These are phyloP conservation scores for Apiotrichum brassicae DNA, from an alignment of 1,284 basidiomycete species.

Conservation along the genomic window DNA sequence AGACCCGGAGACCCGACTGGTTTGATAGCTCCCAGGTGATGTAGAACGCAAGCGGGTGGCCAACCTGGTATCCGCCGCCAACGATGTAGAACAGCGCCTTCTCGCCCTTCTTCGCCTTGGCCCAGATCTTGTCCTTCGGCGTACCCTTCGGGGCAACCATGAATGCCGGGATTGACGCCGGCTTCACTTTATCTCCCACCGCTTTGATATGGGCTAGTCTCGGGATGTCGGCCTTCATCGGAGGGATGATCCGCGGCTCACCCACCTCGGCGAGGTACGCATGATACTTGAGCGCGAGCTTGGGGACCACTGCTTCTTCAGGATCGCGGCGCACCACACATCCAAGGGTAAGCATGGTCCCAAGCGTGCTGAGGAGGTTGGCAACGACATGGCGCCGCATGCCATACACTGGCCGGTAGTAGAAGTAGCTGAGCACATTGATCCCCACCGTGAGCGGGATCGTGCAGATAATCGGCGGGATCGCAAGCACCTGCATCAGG, in stretches of 20 bases:
- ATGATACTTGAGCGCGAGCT: not conserved
- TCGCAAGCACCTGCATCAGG: slow-evolving; percentile 1
- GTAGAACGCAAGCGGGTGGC: slow-evolving; percentile 11
- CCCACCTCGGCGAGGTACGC: slow-evolving; percentile 3
- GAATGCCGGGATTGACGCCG: slow-evolving; percentile 1
- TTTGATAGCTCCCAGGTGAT: slow-evolving; percentile 4
- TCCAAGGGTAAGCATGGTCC: not conserved
- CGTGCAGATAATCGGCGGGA: slow-evolving; percentile 4
- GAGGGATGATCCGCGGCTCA: slow-evolving; percentile 5
- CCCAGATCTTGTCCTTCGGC: slow-evolving; percentile 3
- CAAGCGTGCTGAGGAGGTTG: slow-evolving; percentile 1
- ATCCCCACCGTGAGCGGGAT: slow-evolving; percentile 1
- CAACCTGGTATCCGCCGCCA: slow-evolving; percentile 13
- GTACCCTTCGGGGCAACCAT: slow-evolving; percentile 12
- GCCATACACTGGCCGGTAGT: slow-evolving; percentile 3
- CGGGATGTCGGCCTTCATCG: not conserved
- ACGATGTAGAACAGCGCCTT: slow-evolving; percentile 12
- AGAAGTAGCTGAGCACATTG: slow-evolving; percentile 5
- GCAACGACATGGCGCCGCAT: slow-evolving; percentile 5
- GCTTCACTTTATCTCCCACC: slow-evolving; percentile 3
- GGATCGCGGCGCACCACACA: slow-evolving; percentile 4
- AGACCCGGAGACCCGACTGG: not conserved
- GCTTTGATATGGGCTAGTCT: not conserved
- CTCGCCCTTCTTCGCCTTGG: slow-evolving; percentile 7
- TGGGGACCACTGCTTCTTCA: slow-evolving; percentile 2